Evolutionary conservation across 2,329 filamentous ascomycete species (phyloP).

Genomic region (Penicillium corylophilum): DNA sequence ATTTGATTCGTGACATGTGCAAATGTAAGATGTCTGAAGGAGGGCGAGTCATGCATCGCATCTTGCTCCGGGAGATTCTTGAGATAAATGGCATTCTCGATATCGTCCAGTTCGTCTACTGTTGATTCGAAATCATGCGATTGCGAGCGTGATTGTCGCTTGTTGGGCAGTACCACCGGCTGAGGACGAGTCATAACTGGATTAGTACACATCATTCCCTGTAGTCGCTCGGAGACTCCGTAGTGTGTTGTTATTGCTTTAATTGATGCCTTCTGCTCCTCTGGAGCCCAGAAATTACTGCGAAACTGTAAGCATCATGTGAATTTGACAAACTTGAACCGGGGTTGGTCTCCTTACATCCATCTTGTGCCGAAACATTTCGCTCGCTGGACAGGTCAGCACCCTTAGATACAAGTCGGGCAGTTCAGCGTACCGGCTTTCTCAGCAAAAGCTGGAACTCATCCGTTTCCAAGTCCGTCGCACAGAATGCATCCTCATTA

Average conservation of each 20-base stretch:
- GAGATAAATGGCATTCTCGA: constrained; percentile 32
- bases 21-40: constrained; percentile 46
- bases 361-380: constrained; percentile 61
- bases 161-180: constrained; percentile 13
- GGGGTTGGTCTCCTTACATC: constrained; percentile 55
- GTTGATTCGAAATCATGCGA: constrained; percentile 6
- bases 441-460: constrained; percentile 37
- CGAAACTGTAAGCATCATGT: constrained; percentile 5
- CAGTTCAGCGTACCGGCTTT: constrained; percentile 29
- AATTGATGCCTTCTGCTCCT: constrained; percentile 58
- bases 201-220: constrained; percentile 62
- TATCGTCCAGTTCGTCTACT: constrained; percentile 23
- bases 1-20: constrained; percentile 65
- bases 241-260: constrained; percentile 61
- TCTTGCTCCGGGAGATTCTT: constrained; percentile 23
- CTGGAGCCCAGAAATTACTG: constrained; percentile 70
- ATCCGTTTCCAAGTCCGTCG: constrained; percentile 35
- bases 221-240: constrained; percentile 66
- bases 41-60: constrained; percentile 16
- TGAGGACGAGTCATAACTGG: constrained; percentile 41
- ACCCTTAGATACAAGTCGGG: neutral
- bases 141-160: constrained; percentile 7
- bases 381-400: constrained; percentile 39
- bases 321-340: neutral
- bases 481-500: constrained; percentile 42